Evolutionary conservation across 73 alveolate genomes (phyloP).

Genomic region (Paramecium pentaurelia): DNA sequence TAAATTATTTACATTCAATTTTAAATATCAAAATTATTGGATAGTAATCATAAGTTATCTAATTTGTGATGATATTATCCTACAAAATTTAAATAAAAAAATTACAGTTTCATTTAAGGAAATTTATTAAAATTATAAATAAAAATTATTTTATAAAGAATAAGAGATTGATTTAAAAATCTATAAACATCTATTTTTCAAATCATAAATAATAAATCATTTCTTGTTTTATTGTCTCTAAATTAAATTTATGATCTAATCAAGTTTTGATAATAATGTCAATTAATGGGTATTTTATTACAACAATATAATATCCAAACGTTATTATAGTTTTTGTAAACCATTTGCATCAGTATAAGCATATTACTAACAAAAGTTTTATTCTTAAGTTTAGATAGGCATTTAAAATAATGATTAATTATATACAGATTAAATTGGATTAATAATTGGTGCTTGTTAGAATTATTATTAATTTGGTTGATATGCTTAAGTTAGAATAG

Average conservation of each 20-base stretch:
- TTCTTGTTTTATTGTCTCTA: background rate
- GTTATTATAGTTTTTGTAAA: background rate
- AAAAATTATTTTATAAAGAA: background rate
- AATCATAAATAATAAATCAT: background rate
- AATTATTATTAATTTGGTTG: background rate
- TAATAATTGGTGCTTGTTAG: background rate
- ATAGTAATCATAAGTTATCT: too few relatives aligned
- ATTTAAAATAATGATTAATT: background rate
- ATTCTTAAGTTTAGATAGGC: background rate
- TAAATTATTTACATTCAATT: too few relatives aligned
- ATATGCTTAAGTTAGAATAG: background rate
- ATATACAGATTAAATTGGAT: background rate
- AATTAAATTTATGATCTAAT: background rate
- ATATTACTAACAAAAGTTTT: background rate
- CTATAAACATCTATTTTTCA: background rate
- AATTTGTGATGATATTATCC: too few relatives aligned
- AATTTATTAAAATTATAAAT: too few relatives aligned
- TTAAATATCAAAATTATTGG: too few relatives aligned
- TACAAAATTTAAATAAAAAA: too few relatives aligned
- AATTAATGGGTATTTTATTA: background rate
- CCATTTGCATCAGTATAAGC: background rate
- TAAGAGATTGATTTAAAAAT: too few relatives aligned
- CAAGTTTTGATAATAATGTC: background rate
- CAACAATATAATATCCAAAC: background rate
- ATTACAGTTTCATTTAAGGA: too few relatives aligned